Base-by-base conservation (phyloP, 1,284 basidiomycete species). In the Prillingera fragicola region DNA sequence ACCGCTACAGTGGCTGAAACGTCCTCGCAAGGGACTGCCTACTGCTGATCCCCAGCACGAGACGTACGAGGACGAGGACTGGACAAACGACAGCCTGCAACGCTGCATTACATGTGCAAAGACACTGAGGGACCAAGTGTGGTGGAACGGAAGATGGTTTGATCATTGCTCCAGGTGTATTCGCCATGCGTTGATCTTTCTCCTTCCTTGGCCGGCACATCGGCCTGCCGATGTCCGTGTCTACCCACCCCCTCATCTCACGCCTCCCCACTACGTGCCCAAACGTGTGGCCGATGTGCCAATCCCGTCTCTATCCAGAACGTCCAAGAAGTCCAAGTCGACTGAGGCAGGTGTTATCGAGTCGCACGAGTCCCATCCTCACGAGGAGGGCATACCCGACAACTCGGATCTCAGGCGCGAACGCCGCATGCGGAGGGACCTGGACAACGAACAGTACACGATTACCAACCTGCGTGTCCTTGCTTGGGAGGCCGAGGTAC, bases 111-210 rank as follows among this genome's bases (percentile, higher is more conserved):
- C 67, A 4, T 69, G 67, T 34, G 56, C 52, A 2, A 62, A 54
- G 23, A 46, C 57, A 8, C 54, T 67, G 27, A 47, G 49, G 13
- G 60, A 61, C 17, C 49, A 55, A n/a, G 54, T 60, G n/a, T 67
- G 65, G 65, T 62, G 57, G 38, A 53, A 54, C 15, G 18, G 31
- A 9, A 41, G 54, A 33, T 62, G 60, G 41, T 64, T 61, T 33
- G 62, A 67, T 29, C 57, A 63, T 38, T 69, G 67, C 38, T 41
- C 50, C 1, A 55, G 65, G 63, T 65, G 67, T 38, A 53, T 57
- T n/a, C 64, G 65, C n/a, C 67, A 69, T 38, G 56, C 65, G 2
- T 53, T 69, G 9, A 61, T 67, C 38, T 69, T 62, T 36, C 51
- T 57, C 24, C 36, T 67, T 12, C 63, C 63, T 1, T 69, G 67